Evolutionary conservation across 805 yeast genomes (phyloP).

Genomic region (Ogataea minuta): DNA sequence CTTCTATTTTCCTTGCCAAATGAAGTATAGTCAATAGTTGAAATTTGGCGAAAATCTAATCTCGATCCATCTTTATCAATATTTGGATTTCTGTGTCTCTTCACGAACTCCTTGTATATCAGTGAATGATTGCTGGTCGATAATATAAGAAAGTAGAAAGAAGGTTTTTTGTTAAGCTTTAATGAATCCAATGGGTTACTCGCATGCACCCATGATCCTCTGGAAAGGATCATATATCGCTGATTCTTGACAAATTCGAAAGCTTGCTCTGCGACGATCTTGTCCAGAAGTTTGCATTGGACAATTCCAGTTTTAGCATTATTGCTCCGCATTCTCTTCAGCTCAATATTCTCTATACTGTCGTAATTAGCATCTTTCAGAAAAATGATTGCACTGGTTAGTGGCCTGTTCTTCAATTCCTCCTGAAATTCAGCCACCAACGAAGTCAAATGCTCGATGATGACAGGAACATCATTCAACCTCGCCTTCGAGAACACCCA

Average conservation of each 20-base stretch:
- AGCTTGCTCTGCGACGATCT: constrained; percentile 53
- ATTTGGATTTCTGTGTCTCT: constrained; percentile 50
- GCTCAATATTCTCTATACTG: constrained; percentile 54
- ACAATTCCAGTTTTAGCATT: constrained; percentile 44
- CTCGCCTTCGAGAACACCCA: constrained; percentile 67
- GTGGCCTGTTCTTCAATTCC: constrained; percentile 19
- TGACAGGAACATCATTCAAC: constrained; percentile 48
- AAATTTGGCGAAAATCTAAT: constrained; percentile 52
- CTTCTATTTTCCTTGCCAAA: constrained; percentile 39
- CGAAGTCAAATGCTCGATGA: constrained; percentile 44
- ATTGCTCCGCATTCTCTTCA: constrained; percentile 38
- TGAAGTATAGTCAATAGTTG: constrained; percentile 48
- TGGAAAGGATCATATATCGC: constrained; percentile 65
- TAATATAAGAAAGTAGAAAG: constrained; percentile 51
- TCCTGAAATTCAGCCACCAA: constrained; percentile 31
- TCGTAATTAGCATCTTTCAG: constrained; percentile 44
- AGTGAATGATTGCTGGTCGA: constrained; percentile 66
- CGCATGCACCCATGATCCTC: constrained; percentile 79
- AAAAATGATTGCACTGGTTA: constrained; percentile 46
- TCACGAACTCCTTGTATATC: constrained; percentile 57
- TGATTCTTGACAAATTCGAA: constrained; percentile 73
- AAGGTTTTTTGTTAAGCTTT: constrained; percentile 21
- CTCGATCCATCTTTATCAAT: constrained; percentile 55
- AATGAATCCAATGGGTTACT: constrained; percentile 44
- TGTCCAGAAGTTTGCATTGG: constrained; percentile 47